Evolutionary conservation across 192 early-diverging fungal genomes (phyloP), one percentile per base, ranked within the genome.

Genomic region (Mortierella alpina): DNA sequence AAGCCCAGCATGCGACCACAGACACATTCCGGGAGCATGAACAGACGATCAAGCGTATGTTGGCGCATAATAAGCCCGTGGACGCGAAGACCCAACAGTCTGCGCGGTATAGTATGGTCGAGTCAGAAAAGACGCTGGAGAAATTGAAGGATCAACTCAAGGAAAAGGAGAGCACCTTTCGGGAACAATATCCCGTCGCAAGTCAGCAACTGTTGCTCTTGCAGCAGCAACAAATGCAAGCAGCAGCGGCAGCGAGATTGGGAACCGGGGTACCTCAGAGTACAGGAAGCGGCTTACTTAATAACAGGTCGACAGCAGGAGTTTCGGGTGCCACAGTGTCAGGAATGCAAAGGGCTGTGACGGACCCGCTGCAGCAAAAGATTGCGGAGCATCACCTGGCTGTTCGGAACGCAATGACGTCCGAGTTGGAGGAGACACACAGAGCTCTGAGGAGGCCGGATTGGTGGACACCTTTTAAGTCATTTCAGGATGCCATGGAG

Each of bases 381-480:
- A 72, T 63, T 59, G 66, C 49, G 49, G 71, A 84, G 14, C 68
- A 74, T 18, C 66, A 64, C 22, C 77, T 74, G 20, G 47, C n/a
- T 48, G 70, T 66, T 15, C 77, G 51, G 23, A 71, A 62, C 20
- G 58, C 23, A 11, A 63, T 75, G 77, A 66, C 70, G 22, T 63
- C 64, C 18, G 73, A 75, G 50, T 66, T 68, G 72, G 55, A 71
- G 31, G 39, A 56, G 14, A 54, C 47, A 17, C 70, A 81, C 8
- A 73, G 61, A 44, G 49, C 59, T 6, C 12, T 80, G 41, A 59
- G 64, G 15, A 73, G 73, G 49, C 85, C 86, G 6, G 89, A 93
- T 60, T 87, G 85, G 55, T 82, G 83, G 59, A 91, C 88, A 31
- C 91, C 91, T 11, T 95, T 95, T 64, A 53, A 52, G 3, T 90